A percentile compares a stretch with the other conserved stretches of the same genome.
phyloP scores from a whole-genome alignment of 2,329 filamentous ascomycete genomes.

The Ceratocystis albifundus region DNA sequence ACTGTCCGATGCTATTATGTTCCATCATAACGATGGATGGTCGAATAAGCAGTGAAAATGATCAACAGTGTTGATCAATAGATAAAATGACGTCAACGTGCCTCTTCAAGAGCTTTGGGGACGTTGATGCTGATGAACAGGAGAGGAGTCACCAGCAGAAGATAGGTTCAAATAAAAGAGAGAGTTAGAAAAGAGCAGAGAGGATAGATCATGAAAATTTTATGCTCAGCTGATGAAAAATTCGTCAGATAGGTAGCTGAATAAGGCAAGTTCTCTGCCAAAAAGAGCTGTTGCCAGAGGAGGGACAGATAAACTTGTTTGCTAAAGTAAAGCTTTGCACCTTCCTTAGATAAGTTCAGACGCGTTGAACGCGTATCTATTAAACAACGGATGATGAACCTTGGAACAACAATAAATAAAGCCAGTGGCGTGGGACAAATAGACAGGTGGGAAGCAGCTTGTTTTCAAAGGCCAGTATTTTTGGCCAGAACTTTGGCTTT shows the following conservation, averaged over 20 bases:
- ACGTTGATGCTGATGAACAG: not conserved
- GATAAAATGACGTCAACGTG: conserved; percentile 9
- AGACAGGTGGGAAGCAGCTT: not conserved
- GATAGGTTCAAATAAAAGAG: not conserved
- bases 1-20: conserved; percentile 16
- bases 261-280: conserved; percentile 1
- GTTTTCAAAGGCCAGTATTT: not conserved
- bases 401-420: conserved; percentile 5
- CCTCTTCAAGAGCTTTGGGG: not conserved
- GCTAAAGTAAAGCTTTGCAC: conserved; percentile 3
- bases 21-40: conserved; percentile 10
- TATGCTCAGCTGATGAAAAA: not conserved
- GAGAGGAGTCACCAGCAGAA: not conserved
- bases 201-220: not conserved
- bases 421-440: not conserved
- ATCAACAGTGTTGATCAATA: not conserved
- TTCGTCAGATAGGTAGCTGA: not conserved
- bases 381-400: conserved; percentile 5
- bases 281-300: not conserved
- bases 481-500: not conserved
- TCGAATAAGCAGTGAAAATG: not conserved
- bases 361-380: conserved; percentile 18
- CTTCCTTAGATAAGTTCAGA: conserved; percentile 6
- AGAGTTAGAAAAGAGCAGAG: not conserved
- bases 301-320: not conserved